A percentile compares a stretch with the other conserved stretches of the same genome.
phyloP scores from a whole-genome alignment of 2,329 filamentous ascomycete genomes.

The Massarina eburnea region DNA sequence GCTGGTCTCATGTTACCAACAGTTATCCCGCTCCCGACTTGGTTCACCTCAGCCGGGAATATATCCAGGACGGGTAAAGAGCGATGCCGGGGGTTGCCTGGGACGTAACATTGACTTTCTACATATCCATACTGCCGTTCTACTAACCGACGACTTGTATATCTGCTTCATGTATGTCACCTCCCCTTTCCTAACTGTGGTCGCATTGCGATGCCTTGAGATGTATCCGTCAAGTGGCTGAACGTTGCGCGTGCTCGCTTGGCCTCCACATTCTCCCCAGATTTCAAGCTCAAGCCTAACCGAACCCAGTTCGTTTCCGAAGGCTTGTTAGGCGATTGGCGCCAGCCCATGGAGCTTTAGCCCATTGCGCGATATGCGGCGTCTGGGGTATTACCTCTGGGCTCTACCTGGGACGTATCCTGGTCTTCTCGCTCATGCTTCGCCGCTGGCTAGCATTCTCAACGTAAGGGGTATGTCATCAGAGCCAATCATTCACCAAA shows the following conservation, averaged over 20 bases:
- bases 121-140: too few species aligned
- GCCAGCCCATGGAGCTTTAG: constrained; percentile 10
- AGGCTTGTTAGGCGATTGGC: constrained; percentile 15
- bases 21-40: not conserved
- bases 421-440: constrained; percentile 7
- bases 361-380: constrained; percentile 22
- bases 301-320: constrained; percentile 21
- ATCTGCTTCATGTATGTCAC: not conserved
- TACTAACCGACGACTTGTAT: too few species aligned
- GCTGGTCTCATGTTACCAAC: not conserved
- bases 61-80: constrained; percentile 23
- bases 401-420: constrained; percentile 18
- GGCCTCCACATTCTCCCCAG: constrained; percentile 21
- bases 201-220: not conserved
- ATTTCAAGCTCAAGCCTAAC: constrained; percentile 19
- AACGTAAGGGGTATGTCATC: constrained; percentile 19
- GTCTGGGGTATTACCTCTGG: constrained; percentile 22
- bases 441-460: constrained; percentile 11
- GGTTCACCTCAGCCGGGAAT: constrained; percentile 9
- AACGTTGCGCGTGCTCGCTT: not conserved
- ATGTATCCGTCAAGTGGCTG: not conserved
- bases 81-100: constrained; percentile 21
- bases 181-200: not conserved
- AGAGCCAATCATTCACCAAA: constrained; percentile 16
- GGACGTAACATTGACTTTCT: too few species aligned